Evolutionary conservation across 2,329 filamentous ascomycete genomes (phyloP).

Genomic region (Byssoonygena ceratinophila): DNA sequence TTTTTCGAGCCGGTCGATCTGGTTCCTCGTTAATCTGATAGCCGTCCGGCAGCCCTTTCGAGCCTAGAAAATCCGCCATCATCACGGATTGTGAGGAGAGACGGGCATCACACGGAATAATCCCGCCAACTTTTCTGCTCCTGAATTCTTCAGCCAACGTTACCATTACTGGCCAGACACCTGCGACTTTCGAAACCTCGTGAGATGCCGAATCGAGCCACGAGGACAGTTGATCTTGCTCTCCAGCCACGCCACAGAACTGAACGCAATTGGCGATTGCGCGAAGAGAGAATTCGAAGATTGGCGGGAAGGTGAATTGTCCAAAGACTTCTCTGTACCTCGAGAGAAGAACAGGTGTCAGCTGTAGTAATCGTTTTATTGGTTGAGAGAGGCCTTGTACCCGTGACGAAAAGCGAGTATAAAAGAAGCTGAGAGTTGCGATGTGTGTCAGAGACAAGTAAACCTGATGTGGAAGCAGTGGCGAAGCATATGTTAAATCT

Average conservation of each 20-base stretch:
- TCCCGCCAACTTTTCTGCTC: not conserved
- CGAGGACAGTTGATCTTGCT: not conserved
- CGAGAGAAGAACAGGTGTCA: slow-evolving; percentile 27
- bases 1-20: not conserved
- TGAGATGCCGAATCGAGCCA: slow-evolving; percentile 8
- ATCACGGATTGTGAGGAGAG: not conserved
- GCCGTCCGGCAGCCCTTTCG: not conserved
- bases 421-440: slow-evolving; percentile 30
- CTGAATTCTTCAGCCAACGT: slow-evolving; percentile 7
- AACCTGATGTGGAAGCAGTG: slow-evolving; percentile 31
- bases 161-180: slow-evolving; percentile 11
- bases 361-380: slow-evolving; percentile 30
- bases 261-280: slow-evolving; percentile 25
- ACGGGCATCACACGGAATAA: too few species aligned
- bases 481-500: not conserved
- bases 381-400: slow-evolving; percentile 28
- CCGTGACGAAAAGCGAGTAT: slow-evolving; percentile 26
- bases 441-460: slow-evolving; percentile 31
- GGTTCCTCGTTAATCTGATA: not conserved
- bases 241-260: not conserved
- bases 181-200: not conserved
- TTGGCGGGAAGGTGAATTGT: slow-evolving; percentile 28
- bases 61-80: not conserved
- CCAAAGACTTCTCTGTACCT: slow-evolving; percentile 32
- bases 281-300: slow-evolving; percentile 30